Percentiles rank a stretch among this genome's conserved stretches.
These are phyloP conservation scores for Aspergillus caelatus DNA, from an alignment of 2,329 filamentous ascomycete species.

Conservation along the genomic window DNA sequence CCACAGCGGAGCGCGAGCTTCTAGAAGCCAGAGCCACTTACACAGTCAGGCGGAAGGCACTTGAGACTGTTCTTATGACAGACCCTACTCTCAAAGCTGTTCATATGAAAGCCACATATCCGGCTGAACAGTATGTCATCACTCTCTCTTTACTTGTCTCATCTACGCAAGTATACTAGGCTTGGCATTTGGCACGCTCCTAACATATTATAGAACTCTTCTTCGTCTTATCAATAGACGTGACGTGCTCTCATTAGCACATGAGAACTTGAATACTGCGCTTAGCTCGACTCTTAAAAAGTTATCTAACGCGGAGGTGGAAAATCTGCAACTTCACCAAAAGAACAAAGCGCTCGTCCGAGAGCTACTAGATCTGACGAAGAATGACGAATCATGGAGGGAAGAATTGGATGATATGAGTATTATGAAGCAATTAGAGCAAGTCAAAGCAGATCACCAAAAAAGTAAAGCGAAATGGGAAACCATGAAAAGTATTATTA, in stretches of 20 bases:
- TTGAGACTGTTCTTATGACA: constrained; percentile 69
- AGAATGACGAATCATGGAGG: constrained; percentile 55
- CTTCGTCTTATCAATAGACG: constrained; percentile 67
- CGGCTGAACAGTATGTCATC: constrained; percentile 65
- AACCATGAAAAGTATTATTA: constrained; percentile 76
- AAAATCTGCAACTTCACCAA: constrained; percentile 59
- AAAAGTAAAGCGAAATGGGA: constrained; percentile 69
- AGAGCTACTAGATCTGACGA: constrained; percentile 65
- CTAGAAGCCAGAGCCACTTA: constrained; percentile 72
- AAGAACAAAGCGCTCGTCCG: constrained; percentile 66
- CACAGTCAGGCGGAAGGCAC: constrained; percentile 68
- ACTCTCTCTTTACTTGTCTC: constrained; percentile 4
- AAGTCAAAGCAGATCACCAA: constrained; percentile 62
- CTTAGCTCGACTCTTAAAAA: constrained; percentile 56
- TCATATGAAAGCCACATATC: constrained; percentile 66
- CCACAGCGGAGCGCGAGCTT: constrained; percentile 63
- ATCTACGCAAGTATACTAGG: constrained; percentile 4
- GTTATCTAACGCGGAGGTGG: constrained; percentile 60
- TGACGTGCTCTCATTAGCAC: constrained; percentile 66
- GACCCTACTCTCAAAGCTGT: constrained; percentile 78
- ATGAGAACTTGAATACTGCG: constrained; percentile 62
- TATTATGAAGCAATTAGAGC: constrained; percentile 58
- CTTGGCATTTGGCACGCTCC: background rate
- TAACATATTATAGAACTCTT: constrained; percentile 59
- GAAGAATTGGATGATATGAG: constrained; percentile 58